Base-by-base conservation (phyloP, 305 asterid species). In the Fraxinus floribunda region DNA sequence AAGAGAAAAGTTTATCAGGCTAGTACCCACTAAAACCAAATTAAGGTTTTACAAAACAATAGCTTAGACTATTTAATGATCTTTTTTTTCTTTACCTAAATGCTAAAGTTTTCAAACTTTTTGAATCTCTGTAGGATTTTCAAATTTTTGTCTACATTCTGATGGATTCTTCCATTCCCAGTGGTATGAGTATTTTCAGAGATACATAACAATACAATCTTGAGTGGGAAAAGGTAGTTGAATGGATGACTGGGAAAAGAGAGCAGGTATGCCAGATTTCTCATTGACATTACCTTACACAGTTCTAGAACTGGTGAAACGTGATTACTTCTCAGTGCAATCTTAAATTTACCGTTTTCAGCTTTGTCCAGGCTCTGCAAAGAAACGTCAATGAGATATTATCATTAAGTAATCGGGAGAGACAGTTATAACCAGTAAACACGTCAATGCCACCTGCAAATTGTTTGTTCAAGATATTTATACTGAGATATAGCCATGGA, bases 251-350 rank as follows among this genome's bases (percentile, higher is more conserved):
- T 6, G 3, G 11, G 77, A 79, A 36, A 81, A 83, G 81, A 55
- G 55, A 39, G 79, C 3, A 18, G 64, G 49, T 22, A 24, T 49
- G 73, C 74, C 79, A 77, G 22, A 49, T 16, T 64, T 76, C 62
- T 79, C 66, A 38, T 24, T 60, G 62, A 75, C 78, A 80, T 81
- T 84, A 96, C 99, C 96, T 93, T 93, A 88, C 98, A 94, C 34
- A 91, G 87, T 90, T 96, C 99, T 57, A 96, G 90, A 84, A 94
- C 88, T 22, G 98, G 97, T 81, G 95, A 90, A 57, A 96, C 92
- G 1, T 92, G 97, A 89, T 94, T 97, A 88, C 97, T 92, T 89
- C 89, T 93, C 86, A 96, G 80, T 78, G 80, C 70, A 84, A 93
- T 87, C 90, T 91, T 96, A 90, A 87, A 89, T 89, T 91, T 91